Evolutionary conservation across 768 basidiomycete genomes (phyloP).

Genomic region (Brasilioporus rufonigricans): DNA sequence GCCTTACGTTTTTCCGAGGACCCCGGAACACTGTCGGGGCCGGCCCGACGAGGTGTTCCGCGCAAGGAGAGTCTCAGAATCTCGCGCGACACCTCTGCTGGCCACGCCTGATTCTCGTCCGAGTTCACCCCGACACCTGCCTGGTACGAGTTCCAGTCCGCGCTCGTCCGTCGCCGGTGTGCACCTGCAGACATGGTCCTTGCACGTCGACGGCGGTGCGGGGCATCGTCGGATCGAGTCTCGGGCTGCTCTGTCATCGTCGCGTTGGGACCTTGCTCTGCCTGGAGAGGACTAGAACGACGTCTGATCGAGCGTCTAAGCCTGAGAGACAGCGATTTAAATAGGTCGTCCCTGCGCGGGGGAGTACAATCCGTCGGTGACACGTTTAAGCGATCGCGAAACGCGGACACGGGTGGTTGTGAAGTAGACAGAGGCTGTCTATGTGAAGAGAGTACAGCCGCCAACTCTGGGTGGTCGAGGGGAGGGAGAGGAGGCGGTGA

Average conservation of each 20-base stretch:
- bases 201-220: slow-evolving; percentile 17
- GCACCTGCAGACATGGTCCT: slow-evolving; percentile 36
- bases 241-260: slow-evolving; percentile 6
- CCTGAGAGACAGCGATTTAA: slow-evolving; percentile 24
- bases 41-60: not conserved
- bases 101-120: slow-evolving; percentile 55
- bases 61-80: slow-evolving; percentile 49
- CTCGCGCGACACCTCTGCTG: slow-evolving; percentile 55
- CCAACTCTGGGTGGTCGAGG: slow-evolving; percentile 41
- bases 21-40: slow-evolving; percentile 20
- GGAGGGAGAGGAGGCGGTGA: slow-evolving; percentile 55
- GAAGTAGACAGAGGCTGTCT: slow-evolving; percentile 12
- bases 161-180: slow-evolving; percentile 47
- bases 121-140: slow-evolving; percentile 37
- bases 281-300: slow-evolving; percentile 27
- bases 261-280: slow-evolving; percentile 16
- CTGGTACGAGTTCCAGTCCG: slow-evolving; percentile 54
- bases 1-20: slow-evolving; percentile 15
- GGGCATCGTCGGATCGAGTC: not conserved
- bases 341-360: slow-evolving; percentile 18
- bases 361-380: slow-evolving; percentile 14
- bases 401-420: slow-evolving; percentile 2
- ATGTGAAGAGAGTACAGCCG: slow-evolving; percentile 20
- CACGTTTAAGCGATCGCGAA: slow-evolving; percentile 26
- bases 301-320: slow-evolving; percentile 28